phyloP scores from a whole-genome alignment of 768 basidiomycete genomes.

The Leccinum barrowsii region DNA sequence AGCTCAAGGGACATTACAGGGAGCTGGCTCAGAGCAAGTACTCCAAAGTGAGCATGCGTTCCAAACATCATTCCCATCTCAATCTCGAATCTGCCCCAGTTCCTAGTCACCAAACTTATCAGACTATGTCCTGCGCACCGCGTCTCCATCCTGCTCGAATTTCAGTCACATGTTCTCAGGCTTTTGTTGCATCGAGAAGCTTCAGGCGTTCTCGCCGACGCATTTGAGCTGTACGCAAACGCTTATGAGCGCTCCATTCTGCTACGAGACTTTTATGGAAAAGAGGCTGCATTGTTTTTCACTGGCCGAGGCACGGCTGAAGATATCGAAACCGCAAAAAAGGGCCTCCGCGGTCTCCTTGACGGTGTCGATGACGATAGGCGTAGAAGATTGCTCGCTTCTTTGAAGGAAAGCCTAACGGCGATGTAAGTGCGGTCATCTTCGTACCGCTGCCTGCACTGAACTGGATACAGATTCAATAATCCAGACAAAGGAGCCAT shows the following conservation, averaged over 20 bases:
- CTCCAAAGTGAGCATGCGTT: constrained; percentile 64
- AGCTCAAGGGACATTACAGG: constrained; percentile 77
- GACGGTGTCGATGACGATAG: constrained; percentile 62
- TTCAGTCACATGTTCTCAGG: constrained; percentile 70
- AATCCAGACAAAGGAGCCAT: constrained; percentile 89
- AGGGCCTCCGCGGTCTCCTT: constrained; percentile 65
- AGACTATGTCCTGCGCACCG: constrained; percentile 73
- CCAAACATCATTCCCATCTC: not conserved
- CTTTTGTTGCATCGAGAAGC: constrained; percentile 85
- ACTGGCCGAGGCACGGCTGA: constrained; percentile 51
- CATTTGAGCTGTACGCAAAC: constrained; percentile 85
- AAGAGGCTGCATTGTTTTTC: constrained; percentile 75
- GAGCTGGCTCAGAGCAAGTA: constrained; percentile 84
- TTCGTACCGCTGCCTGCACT: not conserved
- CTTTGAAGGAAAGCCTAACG: constrained; percentile 70
- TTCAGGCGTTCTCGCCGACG: constrained; percentile 77
- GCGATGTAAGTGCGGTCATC: constrained; percentile 55
- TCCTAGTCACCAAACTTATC: constrained; percentile 77
- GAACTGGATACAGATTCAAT: constrained; percentile 61
- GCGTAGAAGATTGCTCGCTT: constrained; percentile 59
- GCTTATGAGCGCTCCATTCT: constrained; percentile 80
- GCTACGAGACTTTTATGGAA: constrained; percentile 86
- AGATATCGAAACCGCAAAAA: constrained; percentile 62
- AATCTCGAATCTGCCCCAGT: constrained; percentile 39
- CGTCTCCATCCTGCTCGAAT: constrained; percentile 70